phyloP scores from a whole-genome alignment of 2,329 filamentous ascomycete genomes.

The Ophiocordyceps polyrhachis-furcata region DNA sequence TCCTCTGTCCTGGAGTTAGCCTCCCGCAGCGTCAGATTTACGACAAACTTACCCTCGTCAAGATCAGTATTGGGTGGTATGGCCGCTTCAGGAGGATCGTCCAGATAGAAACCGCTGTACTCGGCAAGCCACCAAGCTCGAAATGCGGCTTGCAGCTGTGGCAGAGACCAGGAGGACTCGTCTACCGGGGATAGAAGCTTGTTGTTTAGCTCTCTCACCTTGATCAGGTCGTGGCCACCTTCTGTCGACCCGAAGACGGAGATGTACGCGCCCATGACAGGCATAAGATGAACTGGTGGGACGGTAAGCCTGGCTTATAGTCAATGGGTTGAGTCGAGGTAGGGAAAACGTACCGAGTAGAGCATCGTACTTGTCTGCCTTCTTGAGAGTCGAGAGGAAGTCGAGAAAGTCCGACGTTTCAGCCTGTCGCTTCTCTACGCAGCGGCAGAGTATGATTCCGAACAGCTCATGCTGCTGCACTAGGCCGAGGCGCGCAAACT shows the following conservation, averaged over 20 bases:
- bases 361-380: slow-evolving; percentile 58
- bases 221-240: slow-evolving; percentile 43
- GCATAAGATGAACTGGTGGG: slow-evolving; percentile 54
- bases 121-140: slow-evolving; percentile 80
- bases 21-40: neutral
- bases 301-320: neutral
- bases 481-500: slow-evolving; percentile 64
- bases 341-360: slow-evolving; percentile 23
- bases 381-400: slow-evolving; percentile 50
- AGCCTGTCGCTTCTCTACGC: slow-evolving; percentile 59
- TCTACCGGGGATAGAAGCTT: slow-evolving; percentile 49
- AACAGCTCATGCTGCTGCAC: slow-evolving; percentile 81
- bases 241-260: slow-evolving; percentile 63
- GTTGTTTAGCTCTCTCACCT: slow-evolving; percentile 52
- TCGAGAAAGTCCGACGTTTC: slow-evolving; percentile 53
- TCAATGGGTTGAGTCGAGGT: slow-evolving; percentile 2
- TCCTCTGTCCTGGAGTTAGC: slow-evolving; percentile 33
- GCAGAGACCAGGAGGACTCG: slow-evolving; percentile 50
- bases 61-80: slow-evolving; percentile 42
- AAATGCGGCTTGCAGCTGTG: slow-evolving; percentile 61
- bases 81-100: slow-evolving; percentile 42
- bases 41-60: slow-evolving; percentile 27
- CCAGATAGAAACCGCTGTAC: slow-evolving; percentile 77
- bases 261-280: slow-evolving; percentile 59
- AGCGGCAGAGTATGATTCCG: slow-evolving; percentile 57